Conservation (phyloP, 345 rosid species). For the Euphorbia pulcherrima region DNA sequence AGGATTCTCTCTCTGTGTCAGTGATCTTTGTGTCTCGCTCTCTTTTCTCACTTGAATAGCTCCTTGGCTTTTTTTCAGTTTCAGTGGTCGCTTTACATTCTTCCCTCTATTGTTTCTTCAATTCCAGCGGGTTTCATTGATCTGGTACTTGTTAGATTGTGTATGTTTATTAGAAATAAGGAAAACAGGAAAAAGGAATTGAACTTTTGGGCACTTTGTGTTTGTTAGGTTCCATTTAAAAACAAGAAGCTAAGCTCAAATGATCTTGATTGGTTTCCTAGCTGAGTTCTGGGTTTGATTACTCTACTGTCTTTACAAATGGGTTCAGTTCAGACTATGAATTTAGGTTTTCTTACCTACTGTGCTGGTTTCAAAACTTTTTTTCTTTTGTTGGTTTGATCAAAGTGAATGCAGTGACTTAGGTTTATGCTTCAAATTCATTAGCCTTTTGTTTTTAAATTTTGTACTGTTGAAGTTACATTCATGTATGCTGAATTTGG, state of each 20-base stretch:
- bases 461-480: background rate
- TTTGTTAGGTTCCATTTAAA: background rate
- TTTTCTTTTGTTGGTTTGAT: slow-evolving; percentile 3
- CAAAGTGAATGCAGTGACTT: background rate
- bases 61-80: background rate
- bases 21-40: too few relatives aligned
- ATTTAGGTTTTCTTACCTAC: background rate
- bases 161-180: background rate
- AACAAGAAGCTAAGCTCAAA: background rate
- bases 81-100: background rate
- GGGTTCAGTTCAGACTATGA: background rate
- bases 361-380: background rate
- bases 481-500: background rate
- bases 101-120: background rate
- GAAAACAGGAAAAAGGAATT: background rate
- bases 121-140: background rate
- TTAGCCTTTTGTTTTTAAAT: background rate
- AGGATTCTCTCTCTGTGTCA: background rate
- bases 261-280: background rate
- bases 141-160: background rate
- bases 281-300: background rate
- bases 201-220: background rate
- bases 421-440: background rate
- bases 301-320: background rate
- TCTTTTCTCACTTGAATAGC: slow-evolving; percentile 2